Conservation (phyloP, 208 protist species). For the Tetramitus jugosus region DNA sequence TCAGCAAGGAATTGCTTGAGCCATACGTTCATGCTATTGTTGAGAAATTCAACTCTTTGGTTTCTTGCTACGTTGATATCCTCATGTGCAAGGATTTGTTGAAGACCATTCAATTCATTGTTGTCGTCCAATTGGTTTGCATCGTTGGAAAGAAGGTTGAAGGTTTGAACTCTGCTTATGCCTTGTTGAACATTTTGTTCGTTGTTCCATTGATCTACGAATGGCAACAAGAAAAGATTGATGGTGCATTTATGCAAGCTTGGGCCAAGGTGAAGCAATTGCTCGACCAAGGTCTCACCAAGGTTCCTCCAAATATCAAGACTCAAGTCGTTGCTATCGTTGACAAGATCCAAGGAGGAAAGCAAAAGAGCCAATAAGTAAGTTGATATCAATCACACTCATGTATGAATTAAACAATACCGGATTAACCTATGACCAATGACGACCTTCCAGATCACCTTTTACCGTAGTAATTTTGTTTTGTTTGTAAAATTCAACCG, state of each 20-base stretch:
- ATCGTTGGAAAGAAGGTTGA: neutral
- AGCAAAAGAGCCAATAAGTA: neutral
- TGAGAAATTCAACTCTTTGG: neutral
- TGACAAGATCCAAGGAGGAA: neutral
- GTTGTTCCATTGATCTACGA: slow-evolving; percentile 2
- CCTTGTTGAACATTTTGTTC: neutral
- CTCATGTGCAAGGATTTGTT: neutral
- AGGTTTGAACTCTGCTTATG: neutral
- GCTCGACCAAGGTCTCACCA: neutral
- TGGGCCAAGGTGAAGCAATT: neutral
- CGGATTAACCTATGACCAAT: no score
- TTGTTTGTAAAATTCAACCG: no score
- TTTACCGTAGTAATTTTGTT: no score
- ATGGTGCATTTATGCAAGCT: neutral
- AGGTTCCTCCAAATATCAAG: neutral
- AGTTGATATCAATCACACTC: no score
- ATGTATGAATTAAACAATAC: no score
- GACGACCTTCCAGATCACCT: no score
- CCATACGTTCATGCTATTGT: neutral
- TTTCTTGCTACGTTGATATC: neutral
- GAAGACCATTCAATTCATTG: neutral
- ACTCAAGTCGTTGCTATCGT: no score
- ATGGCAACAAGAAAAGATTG: slow-evolving; percentile 17
- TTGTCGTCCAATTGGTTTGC: neutral
- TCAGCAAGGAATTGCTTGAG: neutral